Conservation (phyloP, 768 basidiomycete genomes). For the Serendipita vermifera region DNA sequence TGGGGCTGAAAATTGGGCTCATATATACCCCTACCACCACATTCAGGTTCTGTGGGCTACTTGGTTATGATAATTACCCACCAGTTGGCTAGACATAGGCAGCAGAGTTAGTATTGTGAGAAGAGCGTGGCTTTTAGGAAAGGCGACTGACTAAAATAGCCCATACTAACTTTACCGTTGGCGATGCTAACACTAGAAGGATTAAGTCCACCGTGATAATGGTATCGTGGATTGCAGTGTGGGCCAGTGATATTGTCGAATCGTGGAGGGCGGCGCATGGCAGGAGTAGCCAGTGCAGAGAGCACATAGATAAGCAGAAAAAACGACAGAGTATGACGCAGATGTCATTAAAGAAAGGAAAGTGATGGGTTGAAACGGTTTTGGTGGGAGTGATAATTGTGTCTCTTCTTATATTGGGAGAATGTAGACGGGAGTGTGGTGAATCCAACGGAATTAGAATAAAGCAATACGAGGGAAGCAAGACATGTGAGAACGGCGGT, state of each 20-base stretch:
- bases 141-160: background rate
- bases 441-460: too few relatives aligned
- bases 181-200: background rate
- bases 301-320: too few relatives aligned
- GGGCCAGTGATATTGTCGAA: background rate
- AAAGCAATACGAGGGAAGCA: too few relatives aligned
- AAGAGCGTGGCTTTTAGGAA: too few relatives aligned
- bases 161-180: background rate
- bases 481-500: too few relatives aligned
- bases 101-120: background rate
- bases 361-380: too few relatives aligned
- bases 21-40: background rate
- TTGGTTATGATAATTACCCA: background rate
- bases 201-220: background rate
- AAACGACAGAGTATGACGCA: too few relatives aligned
- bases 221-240: background rate
- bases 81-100: background rate
- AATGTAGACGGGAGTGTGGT: too few relatives aligned
- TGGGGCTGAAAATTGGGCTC: conserved; percentile 10
- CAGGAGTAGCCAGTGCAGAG: background rate
- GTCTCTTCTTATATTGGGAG: too few relatives aligned
- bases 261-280: background rate
- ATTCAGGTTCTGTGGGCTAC: too few relatives aligned
- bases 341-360: background rate
- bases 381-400: too few relatives aligned